Evolutionary conservation across 352 stramenopile genomes (phyloP).

Genomic region (Peronospora farinosa): DNA sequence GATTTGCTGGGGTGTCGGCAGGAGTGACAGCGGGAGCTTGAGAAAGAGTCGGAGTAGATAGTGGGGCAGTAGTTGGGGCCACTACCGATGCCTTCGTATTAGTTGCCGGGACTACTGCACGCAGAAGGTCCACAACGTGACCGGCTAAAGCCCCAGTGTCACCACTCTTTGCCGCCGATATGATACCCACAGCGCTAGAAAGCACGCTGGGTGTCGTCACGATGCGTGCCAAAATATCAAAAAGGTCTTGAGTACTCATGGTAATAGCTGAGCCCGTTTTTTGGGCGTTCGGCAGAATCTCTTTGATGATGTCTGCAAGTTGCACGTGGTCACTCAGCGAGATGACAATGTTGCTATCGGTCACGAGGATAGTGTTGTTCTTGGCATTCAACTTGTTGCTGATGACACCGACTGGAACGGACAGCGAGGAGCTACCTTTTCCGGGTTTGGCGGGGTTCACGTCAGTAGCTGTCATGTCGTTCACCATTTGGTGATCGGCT

Average conservation of each 20-base stretch:
- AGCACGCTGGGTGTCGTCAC: conserved; percentile 1
- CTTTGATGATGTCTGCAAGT: conserved; percentile 14
- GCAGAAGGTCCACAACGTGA: conserved; percentile 6
- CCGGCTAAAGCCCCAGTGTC: conserved; percentile 6
- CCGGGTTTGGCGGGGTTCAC: conserved; percentile 2
- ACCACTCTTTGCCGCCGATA: conserved; percentile 8
- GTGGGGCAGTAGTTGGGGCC: not conserved
- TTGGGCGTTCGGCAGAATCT: conserved; percentile 7
- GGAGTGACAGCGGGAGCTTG: not conserved
- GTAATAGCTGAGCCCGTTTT: not conserved
- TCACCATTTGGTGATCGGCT: conserved; percentile 5
- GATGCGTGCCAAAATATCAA: conserved; percentile 4
- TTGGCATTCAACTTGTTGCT: conserved; percentile 11
- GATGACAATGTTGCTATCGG: conserved; percentile 13
- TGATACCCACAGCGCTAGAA: conserved; percentile 7
- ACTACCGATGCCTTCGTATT: not conserved
- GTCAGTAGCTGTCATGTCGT: not conserved
- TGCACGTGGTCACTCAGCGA: conserved; percentile 15
- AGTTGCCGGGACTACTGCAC: not conserved
- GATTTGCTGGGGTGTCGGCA: not conserved
- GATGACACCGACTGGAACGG: conserved; percentile 3
- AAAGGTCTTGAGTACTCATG: conserved; percentile 7
- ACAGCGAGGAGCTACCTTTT: not conserved
- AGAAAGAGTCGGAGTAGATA: not conserved
- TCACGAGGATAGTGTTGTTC: conserved; percentile 16